A percentile compares a stretch with the other conserved stretches of the same genome.
Conservation (phyloP, 2,329 filamentous ascomycete genomes). For the Cercospora berteroae region DNA sequence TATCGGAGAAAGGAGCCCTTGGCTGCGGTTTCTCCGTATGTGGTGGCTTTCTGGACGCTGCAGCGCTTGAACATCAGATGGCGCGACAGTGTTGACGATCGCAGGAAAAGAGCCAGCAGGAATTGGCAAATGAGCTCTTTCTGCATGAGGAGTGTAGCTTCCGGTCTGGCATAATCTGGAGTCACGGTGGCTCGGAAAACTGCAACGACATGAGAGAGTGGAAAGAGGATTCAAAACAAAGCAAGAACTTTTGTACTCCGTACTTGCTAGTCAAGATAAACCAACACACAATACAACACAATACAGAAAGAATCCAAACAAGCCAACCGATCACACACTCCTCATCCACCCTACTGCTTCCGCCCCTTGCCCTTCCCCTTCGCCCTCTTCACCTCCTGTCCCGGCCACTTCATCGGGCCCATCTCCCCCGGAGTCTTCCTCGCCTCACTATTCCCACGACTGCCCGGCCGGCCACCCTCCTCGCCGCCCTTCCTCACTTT, state of each 20-base stretch:
- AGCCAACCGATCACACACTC: background rate
- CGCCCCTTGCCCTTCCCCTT: background rate
- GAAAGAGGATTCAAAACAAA: background rate
- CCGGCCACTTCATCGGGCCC: slow-evolving; percentile 7
- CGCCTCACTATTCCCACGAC: background rate
- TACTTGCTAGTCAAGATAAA: background rate
- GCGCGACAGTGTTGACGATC: too few relatives aligned
- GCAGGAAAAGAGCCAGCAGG: too few relatives aligned
- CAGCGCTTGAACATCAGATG: too few relatives aligned
- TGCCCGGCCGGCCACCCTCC: background rate
- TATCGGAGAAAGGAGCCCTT: background rate
- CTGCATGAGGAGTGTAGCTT: background rate
- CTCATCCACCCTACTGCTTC: background rate
- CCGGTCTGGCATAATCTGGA: background rate
- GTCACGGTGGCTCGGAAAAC: background rate
- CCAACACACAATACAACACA: background rate
- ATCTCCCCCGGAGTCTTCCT: background rate
- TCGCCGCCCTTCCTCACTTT: slow-evolving; percentile 5
- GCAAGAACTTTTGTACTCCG: background rate
- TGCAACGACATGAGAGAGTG: too few relatives aligned
- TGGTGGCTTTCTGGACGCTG: too few relatives aligned
- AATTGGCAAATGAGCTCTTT: too few relatives aligned
- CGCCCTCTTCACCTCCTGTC: slow-evolving; percentile 2
- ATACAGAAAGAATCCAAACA: background rate
- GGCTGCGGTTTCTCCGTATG: background rate